Evolutionary conservation across 2,329 filamentous ascomycete species (phyloP).

Genomic region (Emericellopsis cladophorae): DNA sequence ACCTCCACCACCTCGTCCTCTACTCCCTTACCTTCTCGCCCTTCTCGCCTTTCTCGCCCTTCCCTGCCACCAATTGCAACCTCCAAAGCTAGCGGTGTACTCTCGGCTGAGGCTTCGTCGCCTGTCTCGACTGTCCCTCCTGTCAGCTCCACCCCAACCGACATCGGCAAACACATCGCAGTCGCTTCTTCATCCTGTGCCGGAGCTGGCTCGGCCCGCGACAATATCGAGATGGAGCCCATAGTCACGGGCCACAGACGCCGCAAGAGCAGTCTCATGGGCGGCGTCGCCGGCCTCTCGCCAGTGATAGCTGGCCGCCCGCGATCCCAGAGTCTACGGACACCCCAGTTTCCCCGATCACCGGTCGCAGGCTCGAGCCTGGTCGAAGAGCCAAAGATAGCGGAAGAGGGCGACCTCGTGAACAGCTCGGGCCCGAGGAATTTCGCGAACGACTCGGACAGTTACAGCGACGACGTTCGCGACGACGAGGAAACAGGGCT

Average conservation of each 20-base stretch:
- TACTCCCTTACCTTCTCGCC: constrained; percentile 2
- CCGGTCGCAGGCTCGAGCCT: constrained; percentile 8
- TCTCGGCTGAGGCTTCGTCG: constrained; percentile 1
- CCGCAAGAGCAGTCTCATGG: constrained; percentile 37
- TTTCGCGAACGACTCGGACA: constrained; percentile 31
- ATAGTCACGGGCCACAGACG: constrained; percentile 37
- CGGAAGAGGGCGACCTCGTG: constrained; percentile 24
- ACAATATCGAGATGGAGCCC: constrained; percentile 44
- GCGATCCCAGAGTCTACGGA: constrained; percentile 9
- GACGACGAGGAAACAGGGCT: constrained; percentile 87
- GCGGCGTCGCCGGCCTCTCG: constrained; percentile 15
- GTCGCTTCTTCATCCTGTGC: constrained; percentile 5
- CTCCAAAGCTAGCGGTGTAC: not conserved
- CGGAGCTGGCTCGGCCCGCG: constrained; percentile 9
- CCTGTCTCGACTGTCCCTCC: not conserved
- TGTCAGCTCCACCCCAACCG: not conserved
- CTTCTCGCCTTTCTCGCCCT: constrained; percentile 4
- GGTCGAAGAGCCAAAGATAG: constrained; percentile 30
- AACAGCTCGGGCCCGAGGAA: constrained; percentile 10
- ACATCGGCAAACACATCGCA: not conserved
- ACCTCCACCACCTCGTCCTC: not conserved
- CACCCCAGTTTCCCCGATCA: constrained; percentile 4
- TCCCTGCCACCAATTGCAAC: constrained; percentile 3
- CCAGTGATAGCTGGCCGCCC: constrained; percentile 12
- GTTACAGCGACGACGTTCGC: constrained; percentile 60